These are phyloP conservation scores for Malassezia sp. DNA, from an alignment of 1,284 basidiomycete genomes.

Conservation along the genomic window DNA sequence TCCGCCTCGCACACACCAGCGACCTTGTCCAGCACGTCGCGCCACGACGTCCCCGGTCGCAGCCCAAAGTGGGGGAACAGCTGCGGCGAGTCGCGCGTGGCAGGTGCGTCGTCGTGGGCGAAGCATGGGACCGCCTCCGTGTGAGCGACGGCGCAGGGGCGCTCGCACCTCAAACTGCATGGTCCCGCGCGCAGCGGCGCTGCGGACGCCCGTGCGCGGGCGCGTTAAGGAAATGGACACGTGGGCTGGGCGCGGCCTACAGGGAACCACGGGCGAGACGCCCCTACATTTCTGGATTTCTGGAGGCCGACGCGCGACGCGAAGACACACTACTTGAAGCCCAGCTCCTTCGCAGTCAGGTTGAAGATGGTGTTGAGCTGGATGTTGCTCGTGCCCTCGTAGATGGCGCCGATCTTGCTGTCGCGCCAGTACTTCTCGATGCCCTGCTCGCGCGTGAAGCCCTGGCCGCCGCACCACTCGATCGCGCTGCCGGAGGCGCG, in stretches of 20 bases:
- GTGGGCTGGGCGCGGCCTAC: too few species aligned
- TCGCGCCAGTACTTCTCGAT: conserved; percentile 76
- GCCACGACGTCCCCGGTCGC: conserved; percentile 1
- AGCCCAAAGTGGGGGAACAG: conserved; percentile 2
- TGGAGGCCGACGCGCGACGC: not conserved
- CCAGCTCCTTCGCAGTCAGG: conserved; percentile 31
- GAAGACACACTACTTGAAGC: conserved; percentile 10
- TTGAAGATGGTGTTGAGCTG: conserved; percentile 93
- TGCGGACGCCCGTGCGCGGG: too few species aligned
- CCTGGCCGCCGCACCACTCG: conserved; percentile 92
- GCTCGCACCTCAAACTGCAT: not conserved
- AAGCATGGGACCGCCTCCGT: conserved; percentile 4
- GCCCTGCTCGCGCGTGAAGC: conserved; percentile 70
- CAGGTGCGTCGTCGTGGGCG: conserved; percentile 1
- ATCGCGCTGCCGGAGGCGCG: conserved; percentile 76
- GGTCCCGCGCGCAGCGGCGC: not conserved
- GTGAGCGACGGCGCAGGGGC: not conserved
- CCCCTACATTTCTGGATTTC: too few species aligned
- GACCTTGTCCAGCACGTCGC: not conserved
- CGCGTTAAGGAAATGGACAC: too few species aligned
- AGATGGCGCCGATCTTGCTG: conserved; percentile 67
- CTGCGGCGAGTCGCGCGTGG: not conserved
- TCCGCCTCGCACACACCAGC: not conserved
- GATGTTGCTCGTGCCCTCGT: conserved; percentile 73
- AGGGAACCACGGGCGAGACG: too few species aligned